Base-by-base conservation (phyloP, 2,329 filamentous ascomycete genomes). In the Ophioceras dolichostomum region DNA sequence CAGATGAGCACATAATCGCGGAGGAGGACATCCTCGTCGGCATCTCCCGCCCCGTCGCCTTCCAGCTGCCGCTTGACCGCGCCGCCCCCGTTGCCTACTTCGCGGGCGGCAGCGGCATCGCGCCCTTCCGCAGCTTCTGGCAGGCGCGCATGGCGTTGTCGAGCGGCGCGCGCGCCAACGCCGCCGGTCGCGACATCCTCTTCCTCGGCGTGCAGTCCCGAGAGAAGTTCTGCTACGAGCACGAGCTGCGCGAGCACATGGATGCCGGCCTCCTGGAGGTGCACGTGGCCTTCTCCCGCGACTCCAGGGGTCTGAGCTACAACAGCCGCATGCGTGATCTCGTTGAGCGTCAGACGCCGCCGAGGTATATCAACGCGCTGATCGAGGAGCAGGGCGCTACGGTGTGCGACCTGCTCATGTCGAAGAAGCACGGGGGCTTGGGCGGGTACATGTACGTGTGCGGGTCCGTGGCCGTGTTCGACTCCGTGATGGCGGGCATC, bases 401-500 rank as follows among this genome's bases (percentile, higher is more conserved):
- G 1, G 59, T 73, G 9, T 69, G 66, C 22, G 69, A 72, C 37
- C 54, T 73, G 10, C 65, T 72, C 39, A 72, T 73, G 66, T 67
- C 64, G 0, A 73, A 71, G 53, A 69, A 66, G 31, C 66, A 69
- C 31, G 68, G 68, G 4, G 67, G 68, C 1, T 50, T 65, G 2
- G 63, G 62, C 13, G 63, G 62, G 1, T 61, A 67, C 38, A 51
- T 69, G 4, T 68, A 67, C 40, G 58, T 68, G 13, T 68, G 65
- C 43, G 65, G 65, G 4, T 67, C 64, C 0, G 56, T 67, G 5
- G 56, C 61, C 4, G 63, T 60, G 13, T 73, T 59, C 44, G 68
- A 74, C 45, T 69, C 68, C 0, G 67, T 73, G 32, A 70, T 73
- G 62, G 64, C 55, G 6, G 69, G 69, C 3, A 68, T 73, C 34